Percentiles rank a stretch among this genome's conserved stretches.
Evolutionary conservation across 2,329 filamentous ascomycete genomes (phyloP).

Genomic region (Botrytis aclada): DNA sequence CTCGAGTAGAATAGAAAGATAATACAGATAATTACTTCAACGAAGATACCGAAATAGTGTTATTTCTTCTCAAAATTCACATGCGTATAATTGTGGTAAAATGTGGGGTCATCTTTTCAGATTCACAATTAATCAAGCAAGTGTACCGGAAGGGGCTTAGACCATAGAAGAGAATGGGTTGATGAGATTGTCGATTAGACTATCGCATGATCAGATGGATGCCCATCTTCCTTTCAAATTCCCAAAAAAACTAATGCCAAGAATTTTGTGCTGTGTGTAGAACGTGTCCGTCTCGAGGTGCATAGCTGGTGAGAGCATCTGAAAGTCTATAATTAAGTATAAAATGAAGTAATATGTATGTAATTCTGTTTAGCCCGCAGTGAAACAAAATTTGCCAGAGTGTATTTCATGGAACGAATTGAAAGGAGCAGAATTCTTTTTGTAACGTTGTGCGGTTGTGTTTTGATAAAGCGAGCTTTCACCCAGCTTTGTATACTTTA

Average conservation of each 20-base stretch:
- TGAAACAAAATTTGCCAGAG: too few species aligned
- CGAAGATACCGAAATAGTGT: background rate
- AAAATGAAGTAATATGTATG: background rate
- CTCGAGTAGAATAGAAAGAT: background rate
- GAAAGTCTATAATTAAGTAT: background rate
- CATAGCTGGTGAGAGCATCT: background rate
- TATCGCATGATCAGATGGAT: background rate
- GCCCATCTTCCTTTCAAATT: rapidly evolving
- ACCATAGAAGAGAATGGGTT: background rate
- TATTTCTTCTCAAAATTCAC: background rate
- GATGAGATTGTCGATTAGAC: background rate
- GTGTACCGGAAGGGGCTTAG: rapidly evolving
- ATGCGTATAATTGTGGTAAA: background rate
- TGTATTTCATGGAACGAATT: background rate
- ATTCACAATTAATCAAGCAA: background rate
- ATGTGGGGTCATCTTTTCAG: background rate
- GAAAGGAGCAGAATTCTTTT: background rate
- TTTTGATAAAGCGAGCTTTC: background rate
- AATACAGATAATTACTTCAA: background rate
- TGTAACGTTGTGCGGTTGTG: background rate
- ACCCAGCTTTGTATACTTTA: background rate
- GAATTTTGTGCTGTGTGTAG: background rate
- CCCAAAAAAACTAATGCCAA: background rate
- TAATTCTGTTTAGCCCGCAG: background rate
- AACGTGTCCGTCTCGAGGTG: background rate